Percentiles rank a stretch among this genome's conserved stretches.
Conservation (phyloP, 1,284 basidiomycete species). For the Ceratorhiza oryzae-sativae region DNA sequence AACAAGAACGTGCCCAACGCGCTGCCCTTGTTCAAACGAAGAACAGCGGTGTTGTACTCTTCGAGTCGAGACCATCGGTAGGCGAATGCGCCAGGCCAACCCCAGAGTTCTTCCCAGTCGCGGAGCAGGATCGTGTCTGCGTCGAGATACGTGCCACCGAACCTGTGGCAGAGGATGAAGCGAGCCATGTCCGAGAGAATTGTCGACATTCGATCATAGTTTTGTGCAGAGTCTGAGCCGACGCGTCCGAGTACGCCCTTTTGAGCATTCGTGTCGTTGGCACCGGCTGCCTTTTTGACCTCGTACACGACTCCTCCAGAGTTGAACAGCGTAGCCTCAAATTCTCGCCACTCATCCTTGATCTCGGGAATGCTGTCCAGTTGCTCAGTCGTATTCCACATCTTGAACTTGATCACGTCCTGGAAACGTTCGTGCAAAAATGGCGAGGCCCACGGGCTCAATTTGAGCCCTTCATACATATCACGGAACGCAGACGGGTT, state of each 20-base stretch:
- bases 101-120: conserved; percentile 91
- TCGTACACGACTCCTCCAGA: conserved; percentile 67
- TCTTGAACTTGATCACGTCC: conserved; percentile 81
- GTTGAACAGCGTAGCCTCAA: conserved; percentile 61
- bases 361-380: conserved; percentile 81
- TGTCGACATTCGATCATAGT: conserved; percentile 70
- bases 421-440: conserved; percentile 83
- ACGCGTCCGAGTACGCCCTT: conserved; percentile 60
- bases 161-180: conserved; percentile 84
- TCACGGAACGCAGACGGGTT: conserved; percentile 73
- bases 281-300: conserved; percentile 47
- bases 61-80: conserved; percentile 84
- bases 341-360: conserved; percentile 73
- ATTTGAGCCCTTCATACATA: conserved; percentile 69
- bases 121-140: conserved; percentile 85
- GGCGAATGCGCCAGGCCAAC: conserved; percentile 85
- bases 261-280: conserved; percentile 44
- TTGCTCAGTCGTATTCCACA: conserved; percentile 92
- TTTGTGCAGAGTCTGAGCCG: conserved; percentile 61
- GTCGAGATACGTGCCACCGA: conserved; percentile 86
- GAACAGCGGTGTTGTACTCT: conserved; percentile 86
- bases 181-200: conserved; percentile 86
- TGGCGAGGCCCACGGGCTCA: conserved; percentile 84
- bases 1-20: conserved; percentile 84
- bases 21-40: conserved; percentile 81